A percentile compares a stretch with the other conserved stretches of the same genome.
Evolutionary conservation across 2,329 filamentous ascomycete species (phyloP).

Genomic region (Clonostachys rhizophaga): DNA sequence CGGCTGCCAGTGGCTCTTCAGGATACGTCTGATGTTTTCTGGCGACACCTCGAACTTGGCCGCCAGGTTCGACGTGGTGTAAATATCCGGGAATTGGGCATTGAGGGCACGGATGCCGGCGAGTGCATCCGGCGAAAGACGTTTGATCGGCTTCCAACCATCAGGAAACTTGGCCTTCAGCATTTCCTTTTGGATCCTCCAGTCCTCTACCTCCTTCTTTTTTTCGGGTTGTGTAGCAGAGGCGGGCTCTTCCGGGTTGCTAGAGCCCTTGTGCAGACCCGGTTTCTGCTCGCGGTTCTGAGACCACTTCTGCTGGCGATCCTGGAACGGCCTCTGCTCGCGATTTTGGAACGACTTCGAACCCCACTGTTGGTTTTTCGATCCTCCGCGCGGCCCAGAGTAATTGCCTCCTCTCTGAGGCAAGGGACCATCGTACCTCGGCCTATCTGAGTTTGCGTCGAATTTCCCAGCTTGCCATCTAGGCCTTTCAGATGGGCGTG

Average conservation of each 20-base stretch:
- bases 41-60: constrained; percentile 79
- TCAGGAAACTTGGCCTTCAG: constrained; percentile 74
- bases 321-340: background rate
- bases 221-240: too few relatives aligned
- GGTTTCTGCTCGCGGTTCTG: background rate
- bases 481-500: too few relatives aligned
- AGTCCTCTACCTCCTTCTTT: constrained; percentile 25
- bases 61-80: constrained; percentile 70
- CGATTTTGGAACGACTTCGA: background rate
- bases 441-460: too few relatives aligned
- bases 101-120: constrained; percentile 86
- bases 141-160: constrained; percentile 79
- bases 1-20: constrained; percentile 74
- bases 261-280: background rate
- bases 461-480: too few relatives aligned
- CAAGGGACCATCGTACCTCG: too few relatives aligned
- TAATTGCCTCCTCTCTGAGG: too few relatives aligned
- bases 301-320: background rate
- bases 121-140: constrained; percentile 85
- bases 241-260: background rate
- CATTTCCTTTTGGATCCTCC: constrained; percentile 73
- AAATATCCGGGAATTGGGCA: constrained; percentile 69
- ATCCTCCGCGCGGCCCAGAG: background rate
- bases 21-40: constrained; percentile 81
- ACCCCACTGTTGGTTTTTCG: background rate